Evolutionary conservation across 805 yeast genomes (phyloP).

Genomic region (Aciculoconidium aculeatum): DNA sequence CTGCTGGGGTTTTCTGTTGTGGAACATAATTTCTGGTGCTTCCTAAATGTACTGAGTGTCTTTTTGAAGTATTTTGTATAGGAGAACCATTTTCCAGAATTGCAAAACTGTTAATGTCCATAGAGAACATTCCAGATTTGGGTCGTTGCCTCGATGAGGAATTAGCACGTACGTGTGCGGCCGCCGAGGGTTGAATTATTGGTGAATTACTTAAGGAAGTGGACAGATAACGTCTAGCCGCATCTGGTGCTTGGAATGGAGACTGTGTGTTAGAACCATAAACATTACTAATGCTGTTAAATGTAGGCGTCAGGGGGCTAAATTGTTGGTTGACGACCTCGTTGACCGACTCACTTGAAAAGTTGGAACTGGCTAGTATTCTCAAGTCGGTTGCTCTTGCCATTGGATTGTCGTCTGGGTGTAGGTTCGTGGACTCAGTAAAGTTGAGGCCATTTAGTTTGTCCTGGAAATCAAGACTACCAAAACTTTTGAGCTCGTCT

Average conservation of each 20-base stretch:
- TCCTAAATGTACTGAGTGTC: constrained; percentile 12
- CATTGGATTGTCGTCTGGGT: constrained; percentile 1
- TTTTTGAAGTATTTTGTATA: constrained; percentile 7
- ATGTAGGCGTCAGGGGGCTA: constrained; percentile 1
- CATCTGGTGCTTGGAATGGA: too few species aligned
- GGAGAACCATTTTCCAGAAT: constrained; percentile 25
- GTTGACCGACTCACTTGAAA: constrained; percentile 30
- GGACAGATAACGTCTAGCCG: constrained; percentile 16
- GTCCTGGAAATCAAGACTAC: too few species aligned
- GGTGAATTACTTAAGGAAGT: constrained; percentile 18
- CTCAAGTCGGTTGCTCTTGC: constrained; percentile 18
- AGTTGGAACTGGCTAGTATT: constrained; percentile 33
- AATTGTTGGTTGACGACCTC: constrained; percentile 3
- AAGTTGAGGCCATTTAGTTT: too few species aligned
- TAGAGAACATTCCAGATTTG: constrained; percentile 28
- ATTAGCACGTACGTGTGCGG: constrained; percentile 7
- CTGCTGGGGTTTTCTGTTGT: constrained; percentile 1
- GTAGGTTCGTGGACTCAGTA: too few species aligned
- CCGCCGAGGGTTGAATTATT: constrained; percentile 12
- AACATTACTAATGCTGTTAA: too few species aligned
- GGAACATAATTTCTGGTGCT: neutral
- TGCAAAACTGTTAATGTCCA: constrained; percentile 21
- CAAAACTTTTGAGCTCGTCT: too few species aligned
- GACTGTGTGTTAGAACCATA: too few species aligned
- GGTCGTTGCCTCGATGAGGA: constrained; percentile 23